phyloP scores from a whole-genome alignment of 2,329 filamentous ascomycete genomes.

The Pseudogymnoascus sp. region DNA sequence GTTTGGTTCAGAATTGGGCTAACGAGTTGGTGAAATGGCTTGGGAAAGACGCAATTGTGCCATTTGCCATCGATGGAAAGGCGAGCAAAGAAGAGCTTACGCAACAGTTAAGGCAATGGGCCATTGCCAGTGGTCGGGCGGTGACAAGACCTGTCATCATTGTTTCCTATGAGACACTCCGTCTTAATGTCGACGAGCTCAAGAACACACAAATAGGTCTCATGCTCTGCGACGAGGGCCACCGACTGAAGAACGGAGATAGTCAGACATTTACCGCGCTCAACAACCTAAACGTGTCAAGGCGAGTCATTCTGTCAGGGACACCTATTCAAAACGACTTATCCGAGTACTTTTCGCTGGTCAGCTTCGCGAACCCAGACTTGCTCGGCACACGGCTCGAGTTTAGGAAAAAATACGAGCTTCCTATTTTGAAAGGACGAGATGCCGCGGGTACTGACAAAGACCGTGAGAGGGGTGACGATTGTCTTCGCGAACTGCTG shows the following conservation, averaged over 20 bases:
- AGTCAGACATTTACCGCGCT: conserved; percentile 90
- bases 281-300: conserved; percentile 81
- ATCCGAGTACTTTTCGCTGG: conserved; percentile 93
- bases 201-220: conserved; percentile 86
- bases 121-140: conserved; percentile 80
- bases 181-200: conserved; percentile 83
- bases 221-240: conserved; percentile 92
- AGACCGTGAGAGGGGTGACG: conserved; percentile 76
- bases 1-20: conserved; percentile 95
- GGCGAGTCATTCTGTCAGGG: conserved; percentile 89
- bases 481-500: conserved; percentile 74
- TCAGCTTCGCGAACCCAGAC: conserved; percentile 93
- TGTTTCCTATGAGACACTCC: conserved; percentile 93
- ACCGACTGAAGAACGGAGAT: conserved; percentile 93
- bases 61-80: conserved; percentile 96
- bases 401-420: conserved; percentile 88
- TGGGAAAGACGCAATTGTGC: conserved; percentile 80
- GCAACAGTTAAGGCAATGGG: conserved; percentile 88
- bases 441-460: conserved; percentile 83
- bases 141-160: conserved; percentile 92
- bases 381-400: conserved; percentile 83
- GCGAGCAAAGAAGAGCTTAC: conserved; percentile 90
- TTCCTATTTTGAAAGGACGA: conserved; percentile 84
- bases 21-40: conserved; percentile 97
- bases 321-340: conserved; percentile 98